phyloP scores from a whole-genome alignment of 768 basidiomycete species.

The Suillus fuscotomentosus region DNA sequence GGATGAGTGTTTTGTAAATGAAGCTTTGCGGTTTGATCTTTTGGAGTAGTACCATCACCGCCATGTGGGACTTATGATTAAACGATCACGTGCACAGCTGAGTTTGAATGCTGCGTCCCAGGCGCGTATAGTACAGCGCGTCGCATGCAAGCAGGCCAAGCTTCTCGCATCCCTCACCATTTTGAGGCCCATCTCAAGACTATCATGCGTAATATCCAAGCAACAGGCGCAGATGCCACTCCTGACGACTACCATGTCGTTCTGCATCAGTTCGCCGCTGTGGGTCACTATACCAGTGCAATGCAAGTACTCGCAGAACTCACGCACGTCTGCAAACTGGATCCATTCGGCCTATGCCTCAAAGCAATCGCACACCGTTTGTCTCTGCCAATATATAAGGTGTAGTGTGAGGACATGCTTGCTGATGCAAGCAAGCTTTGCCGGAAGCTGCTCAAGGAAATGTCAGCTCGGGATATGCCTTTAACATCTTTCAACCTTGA shows the following conservation, averaged over 20 bases:
- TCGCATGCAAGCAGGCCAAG: constrained; percentile 37
- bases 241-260: constrained; percentile 76
- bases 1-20: too few relatives aligned
- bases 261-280: constrained; percentile 71
- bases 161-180: constrained; percentile 42
- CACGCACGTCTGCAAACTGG: constrained; percentile 35
- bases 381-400: constrained; percentile 50
- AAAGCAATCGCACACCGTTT: constrained; percentile 71
- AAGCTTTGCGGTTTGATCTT: too few relatives aligned
- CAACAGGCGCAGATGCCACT: constrained; percentile 37
- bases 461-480: constrained; percentile 46
- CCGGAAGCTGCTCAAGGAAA: constrained; percentile 53
- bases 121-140: constrained; percentile 40
- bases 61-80: too few relatives aligned
- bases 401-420: constrained; percentile 34
- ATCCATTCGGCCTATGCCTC: constrained; percentile 61
- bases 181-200: constrained; percentile 68
- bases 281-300: constrained; percentile 65
- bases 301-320: constrained; percentile 64
- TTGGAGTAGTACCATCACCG: too few relatives aligned
- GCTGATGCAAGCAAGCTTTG: constrained; percentile 47
- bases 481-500: constrained; percentile 65
- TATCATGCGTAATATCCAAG: constrained; percentile 72
- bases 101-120: constrained; percentile 32
- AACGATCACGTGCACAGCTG: too few relatives aligned